Conservation (phyloP, 1,284 basidiomycete species). For the Leccinum glutinopallens region DNA sequence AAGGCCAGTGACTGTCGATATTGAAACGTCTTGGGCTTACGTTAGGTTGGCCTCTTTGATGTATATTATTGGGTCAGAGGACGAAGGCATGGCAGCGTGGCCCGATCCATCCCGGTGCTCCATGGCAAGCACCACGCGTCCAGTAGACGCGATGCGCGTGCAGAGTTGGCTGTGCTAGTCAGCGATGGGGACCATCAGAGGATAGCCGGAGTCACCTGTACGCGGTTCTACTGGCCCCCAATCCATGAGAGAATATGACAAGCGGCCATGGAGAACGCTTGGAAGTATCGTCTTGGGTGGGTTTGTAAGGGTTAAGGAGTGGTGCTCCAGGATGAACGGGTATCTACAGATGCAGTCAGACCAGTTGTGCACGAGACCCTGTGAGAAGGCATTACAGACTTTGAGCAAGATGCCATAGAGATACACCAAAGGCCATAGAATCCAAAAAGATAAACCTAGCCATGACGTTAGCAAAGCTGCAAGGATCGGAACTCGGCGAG, state of each 20-base stretch:
- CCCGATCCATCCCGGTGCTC: constrained; percentile 80
- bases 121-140: constrained; percentile 74
- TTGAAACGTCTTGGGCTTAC: constrained; percentile 39
- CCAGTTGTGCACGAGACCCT: neutral
- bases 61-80: constrained; percentile 41
- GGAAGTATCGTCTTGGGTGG: constrained; percentile 6
- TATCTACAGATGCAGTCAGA: constrained; percentile 40
- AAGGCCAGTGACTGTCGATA: neutral
- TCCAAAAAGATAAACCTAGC: constrained; percentile 42
- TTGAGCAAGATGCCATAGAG: constrained; percentile 50
- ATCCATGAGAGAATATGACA: constrained; percentile 80
- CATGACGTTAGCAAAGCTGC: constrained; percentile 3
- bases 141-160: constrained; percentile 67
- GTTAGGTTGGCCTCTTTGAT: constrained; percentile 50
- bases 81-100: constrained; percentile 44
- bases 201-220: constrained; percentile 54
- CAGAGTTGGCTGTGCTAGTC: constrained; percentile 60
- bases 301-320: constrained; percentile 44
- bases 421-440: constrained; percentile 53
- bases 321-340: constrained; percentile 60
- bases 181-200: constrained; percentile 3
- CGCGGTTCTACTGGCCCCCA: constrained; percentile 71
- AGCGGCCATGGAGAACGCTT: constrained; percentile 59
- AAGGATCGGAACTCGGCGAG: constrained; percentile 1
- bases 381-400: constrained; percentile 26